Percentiles rank a stretch among this genome's conserved stretches.
Evolutionary conservation across 331 rosid genomes (phyloP).

Genomic region (Acacia pycnantha): DNA sequence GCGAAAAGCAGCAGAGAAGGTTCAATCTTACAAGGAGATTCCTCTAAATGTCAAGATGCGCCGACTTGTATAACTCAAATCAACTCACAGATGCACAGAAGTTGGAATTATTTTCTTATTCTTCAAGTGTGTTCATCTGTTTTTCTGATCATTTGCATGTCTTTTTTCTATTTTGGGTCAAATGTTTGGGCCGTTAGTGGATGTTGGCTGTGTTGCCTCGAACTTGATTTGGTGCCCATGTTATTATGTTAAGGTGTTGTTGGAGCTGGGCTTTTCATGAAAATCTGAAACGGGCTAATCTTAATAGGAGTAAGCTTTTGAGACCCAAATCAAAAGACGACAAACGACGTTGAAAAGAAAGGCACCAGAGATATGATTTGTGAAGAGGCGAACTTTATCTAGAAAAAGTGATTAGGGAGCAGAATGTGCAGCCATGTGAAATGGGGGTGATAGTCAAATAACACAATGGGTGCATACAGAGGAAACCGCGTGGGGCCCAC

Average conservation of each 20-base stretch:
- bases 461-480: constrained; percentile 14
- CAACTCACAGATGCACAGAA: background rate
- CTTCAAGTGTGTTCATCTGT: background rate
- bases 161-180: background rate
- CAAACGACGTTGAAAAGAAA: background rate
- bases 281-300: background rate
- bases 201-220: background rate
- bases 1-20: constrained; percentile 61
- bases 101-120: background rate
- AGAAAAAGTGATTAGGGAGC: constrained; percentile 27
- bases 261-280: background rate
- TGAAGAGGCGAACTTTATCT: constrained; percentile 22
- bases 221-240: background rate
- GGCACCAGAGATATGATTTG: background rate
- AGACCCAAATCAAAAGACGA: background rate
- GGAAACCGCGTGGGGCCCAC: constrained; percentile 44
- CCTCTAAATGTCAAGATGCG: constrained; percentile 48
- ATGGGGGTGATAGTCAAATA: constrained; percentile 28
- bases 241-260: background rate
- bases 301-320: background rate
- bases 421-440: constrained; percentile 45
- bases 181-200: background rate
- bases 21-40: constrained; percentile 61
- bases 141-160: background rate
- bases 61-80: constrained; percentile 30